These are phyloP conservation scores for Penicillium sp. DNA, from an alignment of 2,329 filamentous ascomycete genomes.

Conservation along the genomic window DNA sequence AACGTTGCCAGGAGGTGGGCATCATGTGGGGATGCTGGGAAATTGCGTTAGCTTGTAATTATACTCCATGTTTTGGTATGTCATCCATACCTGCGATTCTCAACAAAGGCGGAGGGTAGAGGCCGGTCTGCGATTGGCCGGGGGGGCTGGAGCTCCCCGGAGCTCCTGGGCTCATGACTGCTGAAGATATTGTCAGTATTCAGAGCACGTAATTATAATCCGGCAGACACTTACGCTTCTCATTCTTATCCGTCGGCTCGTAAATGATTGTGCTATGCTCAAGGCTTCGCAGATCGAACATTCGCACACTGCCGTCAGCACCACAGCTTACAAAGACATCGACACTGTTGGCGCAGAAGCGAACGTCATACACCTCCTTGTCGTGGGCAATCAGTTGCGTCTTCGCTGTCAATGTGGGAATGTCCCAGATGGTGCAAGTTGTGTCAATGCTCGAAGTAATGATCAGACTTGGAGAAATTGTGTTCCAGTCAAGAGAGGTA, in stretches of 20 bases:
- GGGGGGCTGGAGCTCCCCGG: slow-evolving; percentile 64
- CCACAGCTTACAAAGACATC: slow-evolving; percentile 98
- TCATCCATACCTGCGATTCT: slow-evolving; percentile 42
- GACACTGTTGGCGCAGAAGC: slow-evolving; percentile 97
- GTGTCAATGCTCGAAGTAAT: slow-evolving; percentile 99
- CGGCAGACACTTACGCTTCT: slow-evolving; percentile 53
- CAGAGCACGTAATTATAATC: not conserved
- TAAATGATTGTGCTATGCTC: slow-evolving; percentile 99
- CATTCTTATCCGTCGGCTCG: slow-evolving; percentile 85
- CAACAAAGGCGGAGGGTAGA: slow-evolving; percentile 58
- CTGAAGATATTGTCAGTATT: slow-evolving; percentile 7
- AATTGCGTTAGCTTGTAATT: slow-evolving; percentile 11
- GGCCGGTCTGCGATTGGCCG: slow-evolving; percentile 55
- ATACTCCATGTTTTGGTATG: not conserved
- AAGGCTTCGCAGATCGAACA: slow-evolving; percentile 95
- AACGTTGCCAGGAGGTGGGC: slow-evolving; percentile 96
- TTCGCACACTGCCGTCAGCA: slow-evolving; percentile 93
- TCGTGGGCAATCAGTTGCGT: slow-evolving; percentile 98
- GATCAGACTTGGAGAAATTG: slow-evolving; percentile 90
- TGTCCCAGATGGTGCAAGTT: slow-evolving; percentile 99
- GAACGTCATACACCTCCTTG: slow-evolving; percentile 97
- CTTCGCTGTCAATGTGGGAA: slow-evolving; percentile 94
- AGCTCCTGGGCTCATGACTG: slow-evolving; percentile 42
- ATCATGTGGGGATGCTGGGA: slow-evolving; percentile 81
- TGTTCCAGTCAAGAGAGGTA: slow-evolving; percentile 97